Percentiles rank a stretch among this genome's conserved stretches.
Conservation (phyloP, 2,329 filamentous ascomycete genomes). For the Aureobasidium sp. region DNA sequence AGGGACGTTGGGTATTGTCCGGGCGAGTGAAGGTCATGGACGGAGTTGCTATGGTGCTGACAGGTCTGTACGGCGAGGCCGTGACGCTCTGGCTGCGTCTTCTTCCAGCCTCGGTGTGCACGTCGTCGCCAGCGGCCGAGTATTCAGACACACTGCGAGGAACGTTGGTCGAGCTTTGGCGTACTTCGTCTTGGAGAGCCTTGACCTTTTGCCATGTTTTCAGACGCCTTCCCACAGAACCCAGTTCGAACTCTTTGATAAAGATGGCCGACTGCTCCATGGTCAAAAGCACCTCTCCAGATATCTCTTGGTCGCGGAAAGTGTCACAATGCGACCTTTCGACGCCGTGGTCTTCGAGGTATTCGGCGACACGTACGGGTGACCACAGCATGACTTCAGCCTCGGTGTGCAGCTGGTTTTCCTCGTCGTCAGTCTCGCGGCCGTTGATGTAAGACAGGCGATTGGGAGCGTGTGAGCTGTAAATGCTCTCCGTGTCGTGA, state of each 20-base stretch:
- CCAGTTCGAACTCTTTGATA: conserved; percentile 89
- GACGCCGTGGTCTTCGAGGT: conserved; percentile 75
- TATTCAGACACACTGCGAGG: conserved; percentile 32
- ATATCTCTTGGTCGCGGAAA: conserved; percentile 91
- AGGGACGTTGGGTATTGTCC: conserved; percentile 25
- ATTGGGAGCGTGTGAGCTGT: conserved; percentile 55
- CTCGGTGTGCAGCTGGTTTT: conserved; percentile 58
- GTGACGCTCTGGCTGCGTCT: conserved; percentile 31
- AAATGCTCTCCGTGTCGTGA: conserved; percentile 81
- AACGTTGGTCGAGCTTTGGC: conserved; percentile 42
- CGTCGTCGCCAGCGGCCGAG: conserved; percentile 27
- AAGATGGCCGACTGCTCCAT: conserved; percentile 96
- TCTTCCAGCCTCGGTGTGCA: conserved; percentile 34
- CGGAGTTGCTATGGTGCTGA: not conserved
- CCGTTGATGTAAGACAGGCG: conserved; percentile 87
- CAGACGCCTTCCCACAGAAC: conserved; percentile 76
- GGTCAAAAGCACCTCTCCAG: conserved; percentile 81
- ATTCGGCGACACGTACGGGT: conserved; percentile 75
- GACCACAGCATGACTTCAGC: conserved; percentile 73
- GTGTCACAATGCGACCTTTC: conserved; percentile 88
- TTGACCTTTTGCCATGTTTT: conserved; percentile 98
- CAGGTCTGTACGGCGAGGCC: not conserved
- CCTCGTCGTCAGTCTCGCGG: conserved; percentile 91
- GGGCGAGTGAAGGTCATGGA: conserved; percentile 21
- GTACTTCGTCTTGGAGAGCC: conserved; percentile 77